Conservation (phyloP, 2,329 filamentous ascomycete species). For the Colletotrichum euphorbiae region DNA sequence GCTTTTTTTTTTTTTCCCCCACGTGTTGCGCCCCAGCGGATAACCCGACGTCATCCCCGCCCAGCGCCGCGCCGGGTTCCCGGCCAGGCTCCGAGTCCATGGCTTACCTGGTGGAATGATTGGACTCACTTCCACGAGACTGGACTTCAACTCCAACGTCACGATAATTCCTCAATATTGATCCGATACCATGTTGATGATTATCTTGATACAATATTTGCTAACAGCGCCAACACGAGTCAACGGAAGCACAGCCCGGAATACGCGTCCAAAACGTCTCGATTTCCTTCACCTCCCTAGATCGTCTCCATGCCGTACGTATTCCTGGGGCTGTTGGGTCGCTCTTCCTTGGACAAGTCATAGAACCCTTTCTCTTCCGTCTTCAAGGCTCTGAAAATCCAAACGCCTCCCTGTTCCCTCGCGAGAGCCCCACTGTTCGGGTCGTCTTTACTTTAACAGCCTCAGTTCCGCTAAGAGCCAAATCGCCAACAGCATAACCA, state of each 20-base stretch:
- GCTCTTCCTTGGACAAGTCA: not conserved
- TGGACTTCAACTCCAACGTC: no score
- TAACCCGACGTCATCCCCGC: constrained; percentile 26
- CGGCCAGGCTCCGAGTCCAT: not conserved
- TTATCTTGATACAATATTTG: no score
- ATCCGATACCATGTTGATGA: no score
- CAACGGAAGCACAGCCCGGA: no score
- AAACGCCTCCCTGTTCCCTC: not conserved
- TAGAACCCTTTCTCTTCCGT: not conserved
- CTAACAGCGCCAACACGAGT: no score
- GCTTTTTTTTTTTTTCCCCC: no score
- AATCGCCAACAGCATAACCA: not conserved
- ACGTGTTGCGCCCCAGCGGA: not conserved
- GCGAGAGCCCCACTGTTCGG: no score
- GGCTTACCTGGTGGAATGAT: not conserved
- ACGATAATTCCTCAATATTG: no score
- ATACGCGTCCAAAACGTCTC: no score
- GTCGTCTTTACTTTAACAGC: no score
- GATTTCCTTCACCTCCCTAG: not conserved
- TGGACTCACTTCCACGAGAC: no score
- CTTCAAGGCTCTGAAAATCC: not conserved
- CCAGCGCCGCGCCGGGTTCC: constrained; percentile 12
- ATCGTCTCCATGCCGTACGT: not conserved
- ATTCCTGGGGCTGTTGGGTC: not conserved
- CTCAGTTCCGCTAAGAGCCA: not conserved